Percentiles rank a stretch among this genome's conserved stretches.
phyloP scores from a whole-genome alignment of 768 basidiomycete species.

The Amanita rimosa region DNA sequence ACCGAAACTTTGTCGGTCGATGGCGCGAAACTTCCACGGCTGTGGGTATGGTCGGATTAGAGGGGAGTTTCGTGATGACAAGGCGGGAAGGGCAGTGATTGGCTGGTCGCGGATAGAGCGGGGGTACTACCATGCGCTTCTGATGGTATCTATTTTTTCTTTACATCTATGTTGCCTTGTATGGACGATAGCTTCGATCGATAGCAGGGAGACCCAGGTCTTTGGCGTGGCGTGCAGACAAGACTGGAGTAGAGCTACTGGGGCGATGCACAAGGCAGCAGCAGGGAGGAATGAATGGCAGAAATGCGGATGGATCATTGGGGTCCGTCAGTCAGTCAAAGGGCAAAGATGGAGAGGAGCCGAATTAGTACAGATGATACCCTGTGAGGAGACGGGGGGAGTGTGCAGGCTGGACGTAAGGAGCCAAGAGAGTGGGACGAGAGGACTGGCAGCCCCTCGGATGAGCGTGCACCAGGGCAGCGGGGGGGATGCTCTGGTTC shows the following conservation, averaged over 20 bases:
- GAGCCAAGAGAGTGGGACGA: conserved; percentile 1
- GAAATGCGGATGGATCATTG: background rate
- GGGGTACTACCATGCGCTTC: background rate
- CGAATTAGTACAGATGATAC: background rate
- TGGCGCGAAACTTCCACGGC: conserved; percentile 41
- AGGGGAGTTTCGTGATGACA: conserved; percentile 36
- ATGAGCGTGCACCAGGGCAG: background rate
- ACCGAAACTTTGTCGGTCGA: conserved; percentile 37
- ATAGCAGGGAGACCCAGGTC: background rate
- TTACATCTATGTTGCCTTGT: background rate
- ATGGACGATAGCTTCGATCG: conserved; percentile 2
- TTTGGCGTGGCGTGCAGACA: background rate
- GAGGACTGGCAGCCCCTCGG: background rate
- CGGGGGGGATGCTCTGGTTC: background rate
- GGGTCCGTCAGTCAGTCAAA: background rate
- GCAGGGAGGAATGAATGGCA: too few relatives aligned
- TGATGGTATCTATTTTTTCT: background rate
- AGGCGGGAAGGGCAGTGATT: conserved; percentile 12
- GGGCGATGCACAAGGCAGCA: background rate
- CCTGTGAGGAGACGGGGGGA: background rate
- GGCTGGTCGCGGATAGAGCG: background rate
- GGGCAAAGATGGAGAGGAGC: background rate
- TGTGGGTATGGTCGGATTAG: conserved; percentile 28
- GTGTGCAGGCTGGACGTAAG: conserved; percentile 2
- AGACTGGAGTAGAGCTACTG: background rate